Percentiles rank a stretch among this genome's conserved stretches.
phyloP scores from a whole-genome alignment of 106 monocot genomes.

The Platanthera guangdongensis region DNA sequence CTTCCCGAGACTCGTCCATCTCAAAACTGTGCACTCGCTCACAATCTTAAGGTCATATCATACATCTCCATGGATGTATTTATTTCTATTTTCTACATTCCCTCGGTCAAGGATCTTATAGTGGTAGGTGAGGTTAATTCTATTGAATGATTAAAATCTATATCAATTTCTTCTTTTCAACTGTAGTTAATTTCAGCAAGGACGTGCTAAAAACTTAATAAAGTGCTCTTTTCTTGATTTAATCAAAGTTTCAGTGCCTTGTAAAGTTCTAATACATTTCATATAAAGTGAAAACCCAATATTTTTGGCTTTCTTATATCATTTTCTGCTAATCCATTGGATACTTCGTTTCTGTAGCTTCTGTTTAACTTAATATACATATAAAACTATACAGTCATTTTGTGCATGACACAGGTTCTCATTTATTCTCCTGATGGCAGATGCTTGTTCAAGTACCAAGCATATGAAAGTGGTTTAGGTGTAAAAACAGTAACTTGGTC shows the following conservation, averaged over 20 bases:
- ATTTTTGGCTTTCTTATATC: not conserved
- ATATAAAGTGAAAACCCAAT: not conserved
- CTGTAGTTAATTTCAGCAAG: not conserved
- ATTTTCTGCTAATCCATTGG: not conserved
- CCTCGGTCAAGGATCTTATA: not conserved
- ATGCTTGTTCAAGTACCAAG: slow-evolving; percentile 91
- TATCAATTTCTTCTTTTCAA: not conserved
- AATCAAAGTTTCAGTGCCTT: not conserved
- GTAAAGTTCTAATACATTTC: not conserved
- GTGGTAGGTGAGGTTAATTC: not conserved
- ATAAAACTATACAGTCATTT: slow-evolving; percentile 10
- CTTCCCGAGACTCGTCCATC: too few relatives aligned
- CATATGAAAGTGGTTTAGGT: slow-evolving; percentile 94
- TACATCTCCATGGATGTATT: not conserved
- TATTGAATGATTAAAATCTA: not conserved
- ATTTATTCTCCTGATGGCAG: slow-evolving; percentile 99
- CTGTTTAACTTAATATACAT: not conserved
- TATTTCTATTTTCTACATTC: not conserved
- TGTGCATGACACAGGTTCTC: slow-evolving; percentile 54
- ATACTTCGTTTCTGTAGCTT: not conserved
- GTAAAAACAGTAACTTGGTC: slow-evolving; percentile 97
- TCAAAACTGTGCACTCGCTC: too few relatives aligned
- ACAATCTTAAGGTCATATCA: too few relatives aligned
- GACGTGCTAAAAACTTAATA: too few relatives aligned
- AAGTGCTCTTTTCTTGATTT: too few relatives aligned